Evolutionary conservation across 495 filamentous ascomycete species (phyloP), one percentile per base, ranked within the genome.

Genomic region (Rusavskia elegans): DNA sequence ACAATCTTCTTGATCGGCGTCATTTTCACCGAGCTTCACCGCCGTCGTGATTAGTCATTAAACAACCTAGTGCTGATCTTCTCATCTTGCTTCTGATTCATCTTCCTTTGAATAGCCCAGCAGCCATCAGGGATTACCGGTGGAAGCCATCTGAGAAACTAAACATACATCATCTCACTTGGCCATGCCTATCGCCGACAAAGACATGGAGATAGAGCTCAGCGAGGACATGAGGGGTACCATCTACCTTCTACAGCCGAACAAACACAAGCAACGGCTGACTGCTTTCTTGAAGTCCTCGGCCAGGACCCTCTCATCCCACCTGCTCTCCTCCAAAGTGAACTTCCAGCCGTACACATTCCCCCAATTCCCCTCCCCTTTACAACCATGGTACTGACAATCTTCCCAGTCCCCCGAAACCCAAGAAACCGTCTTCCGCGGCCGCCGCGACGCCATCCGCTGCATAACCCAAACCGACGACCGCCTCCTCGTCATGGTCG

Each of bases 301-400:
- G 90, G 92, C 55, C 89, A 98, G 71, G 89, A 97, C 65, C 87
- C 92, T 61, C 75, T 98, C 55, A 90, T 96, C 60, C 82, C 88
- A 30, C 92, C 92, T 17, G 79, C 84, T 55, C 78, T 94, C 59
- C 82, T 98, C 59, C 81, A 89, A 63, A 77, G 82, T 40, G 92
- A 98, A 66, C 78, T 97, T 63, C 89, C 92, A 50, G 80, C 84
- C 57, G 80, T 86, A 64, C 77, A 29, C 11, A 11, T 23, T 10
- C 13, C 44, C 23, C 9, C 14, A 27, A 5, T 10, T 2, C 19
- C 14, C 50, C 41, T 21, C 49, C 32, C 5, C 7, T 6, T 27
- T 27, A 6, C 36, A 13, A 29, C 37, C 21, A 46, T 14, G 20
- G n/a, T 23, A 61, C 16, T 29, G 23, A 46, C 14, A 23, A 11